Conservation (phyloP, 1,139 yeast species). For the Yarrowia galli region DNA sequence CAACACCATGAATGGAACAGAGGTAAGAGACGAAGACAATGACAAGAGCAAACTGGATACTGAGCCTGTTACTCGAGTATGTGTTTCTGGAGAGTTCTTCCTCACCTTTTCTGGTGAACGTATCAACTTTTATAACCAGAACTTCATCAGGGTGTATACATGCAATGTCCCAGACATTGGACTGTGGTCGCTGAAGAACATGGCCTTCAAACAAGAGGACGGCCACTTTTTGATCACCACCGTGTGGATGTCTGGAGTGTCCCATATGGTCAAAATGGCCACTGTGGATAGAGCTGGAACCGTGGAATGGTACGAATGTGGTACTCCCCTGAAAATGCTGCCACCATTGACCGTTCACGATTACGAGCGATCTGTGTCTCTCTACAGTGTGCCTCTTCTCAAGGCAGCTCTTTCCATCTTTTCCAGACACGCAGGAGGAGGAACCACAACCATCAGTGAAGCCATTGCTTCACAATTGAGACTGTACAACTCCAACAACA, state of each 20-base stretch:
- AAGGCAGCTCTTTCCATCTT: conserved; percentile 30
- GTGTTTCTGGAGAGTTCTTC: conserved; percentile 5
- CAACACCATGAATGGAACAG: conserved; percentile 18
- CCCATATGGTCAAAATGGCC: conserved; percentile 9
- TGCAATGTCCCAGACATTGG: not conserved
- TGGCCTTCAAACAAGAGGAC: not conserved
- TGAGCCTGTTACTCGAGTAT: conserved; percentile 10
- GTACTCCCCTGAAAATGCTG: not conserved
- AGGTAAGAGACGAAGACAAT: not conserved
- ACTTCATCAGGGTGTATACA: not conserved
- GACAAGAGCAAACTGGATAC: conserved; percentile 26
- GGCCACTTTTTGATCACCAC: not conserved
- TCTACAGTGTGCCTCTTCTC: conserved; percentile 25
- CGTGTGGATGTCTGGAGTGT: conserved; percentile 30
- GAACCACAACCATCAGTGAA: conserved; percentile 8
- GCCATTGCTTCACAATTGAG: conserved; percentile 23
- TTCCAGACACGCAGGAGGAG: not conserved
- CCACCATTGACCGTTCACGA: conserved; percentile 31
- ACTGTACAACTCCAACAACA: not conserved
- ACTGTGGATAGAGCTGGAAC: not conserved
- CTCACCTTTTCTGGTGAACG: not conserved
- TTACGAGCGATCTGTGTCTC: conserved; percentile 20
- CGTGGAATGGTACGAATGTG: conserved; percentile 14
- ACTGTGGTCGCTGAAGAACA: conserved; percentile 28
- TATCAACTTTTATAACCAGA: not conserved